Evolutionary conservation across 2,329 filamentous ascomycete genomes (phyloP), one percentile per base, ranked within the genome.

Genomic region (Diaporthe batatas): DNA sequence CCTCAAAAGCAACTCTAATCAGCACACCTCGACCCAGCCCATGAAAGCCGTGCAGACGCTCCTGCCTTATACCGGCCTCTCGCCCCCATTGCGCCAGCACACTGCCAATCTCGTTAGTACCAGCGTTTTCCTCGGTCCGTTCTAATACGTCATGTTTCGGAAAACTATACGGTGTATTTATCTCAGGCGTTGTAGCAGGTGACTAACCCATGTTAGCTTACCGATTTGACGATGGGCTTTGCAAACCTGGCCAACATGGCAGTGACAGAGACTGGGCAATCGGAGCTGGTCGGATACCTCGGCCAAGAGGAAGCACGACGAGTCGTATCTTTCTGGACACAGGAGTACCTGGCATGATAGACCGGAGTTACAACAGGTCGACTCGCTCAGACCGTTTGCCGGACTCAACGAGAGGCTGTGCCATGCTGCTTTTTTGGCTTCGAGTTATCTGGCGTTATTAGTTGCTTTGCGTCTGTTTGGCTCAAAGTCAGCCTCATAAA

Each of bases 31-130:
- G 36, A 4, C 23, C 11, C 59, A 14, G 18, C 21, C 51, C 25
- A 42, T 32, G 25, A 34, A 42, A 39, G 70, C 75, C 23, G 76
- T 74, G 55, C 77, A 76, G 29, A 69, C 55, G n/a, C 77, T 84
- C 51, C 78, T 84, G 34, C 80, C 81, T 6, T 80, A 80, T 72
- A 83, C 80, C 74, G 78, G 79, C n/a, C 74, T 77, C 10, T 71
- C 58, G 29, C 76, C 75, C 49, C 77, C 74, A 0, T 73, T 83
- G 18, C 59, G 77, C 6, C 77, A 78, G 53, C 80, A 80, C 64
- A 75, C 77, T 7, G 77, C 80, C 57, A 77, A 82, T 70, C 58
- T 82, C n/a, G 47, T 51, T 11, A 51, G 47, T 25, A 14, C 47
- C 47, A 51, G 47, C 47, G 7, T 23, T 10, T 10, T 12, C 47